These are phyloP conservation scores for Eremochloa ophiuroides DNA, from an alignment of 176 grass and related monocot genomes.

Conservation along the genomic window DNA sequence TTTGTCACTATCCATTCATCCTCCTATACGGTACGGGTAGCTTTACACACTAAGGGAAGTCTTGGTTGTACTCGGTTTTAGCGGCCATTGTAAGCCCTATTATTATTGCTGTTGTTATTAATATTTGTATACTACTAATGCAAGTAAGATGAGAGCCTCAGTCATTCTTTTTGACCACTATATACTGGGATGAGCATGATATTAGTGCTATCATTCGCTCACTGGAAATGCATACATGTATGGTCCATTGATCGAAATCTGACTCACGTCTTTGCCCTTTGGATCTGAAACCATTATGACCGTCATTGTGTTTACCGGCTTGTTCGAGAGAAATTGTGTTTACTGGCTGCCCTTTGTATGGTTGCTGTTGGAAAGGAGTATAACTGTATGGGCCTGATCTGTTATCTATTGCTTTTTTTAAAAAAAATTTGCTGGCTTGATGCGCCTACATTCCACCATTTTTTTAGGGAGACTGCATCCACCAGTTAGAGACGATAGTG, in stretches of 20 bases:
- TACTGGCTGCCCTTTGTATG: neutral
- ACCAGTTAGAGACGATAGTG: neutral
- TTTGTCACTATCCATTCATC: slow-evolving; percentile 27
- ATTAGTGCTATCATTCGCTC: neutral
- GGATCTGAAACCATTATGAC: neutral
- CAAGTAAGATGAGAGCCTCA: slow-evolving; percentile 17
- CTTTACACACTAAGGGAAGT: slow-evolving; percentile 11
- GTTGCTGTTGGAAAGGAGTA: neutral
- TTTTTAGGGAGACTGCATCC: no score
- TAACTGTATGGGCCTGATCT: neutral
- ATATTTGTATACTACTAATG: slow-evolving; percentile 16
- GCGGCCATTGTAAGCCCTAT: slow-evolving; percentile 28
- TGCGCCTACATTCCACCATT: no score
- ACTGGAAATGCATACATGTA: neutral
- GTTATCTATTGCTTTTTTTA: neutral
- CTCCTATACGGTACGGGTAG: slow-evolving; percentile 21
- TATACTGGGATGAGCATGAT: neutral
- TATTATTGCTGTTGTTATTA: neutral
- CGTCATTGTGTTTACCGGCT: neutral
- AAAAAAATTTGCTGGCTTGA: neutral
- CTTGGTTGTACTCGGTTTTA: slow-evolving; percentile 9
- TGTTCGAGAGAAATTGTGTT: neutral
- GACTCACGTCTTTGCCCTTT: neutral
- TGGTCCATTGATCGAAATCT: neutral
- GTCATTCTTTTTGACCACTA: slow-evolving; percentile 31